Evolutionary conservation across 2,329 filamentous ascomycete species (phyloP).

Genomic region (Beauveria caledonica): DNA sequence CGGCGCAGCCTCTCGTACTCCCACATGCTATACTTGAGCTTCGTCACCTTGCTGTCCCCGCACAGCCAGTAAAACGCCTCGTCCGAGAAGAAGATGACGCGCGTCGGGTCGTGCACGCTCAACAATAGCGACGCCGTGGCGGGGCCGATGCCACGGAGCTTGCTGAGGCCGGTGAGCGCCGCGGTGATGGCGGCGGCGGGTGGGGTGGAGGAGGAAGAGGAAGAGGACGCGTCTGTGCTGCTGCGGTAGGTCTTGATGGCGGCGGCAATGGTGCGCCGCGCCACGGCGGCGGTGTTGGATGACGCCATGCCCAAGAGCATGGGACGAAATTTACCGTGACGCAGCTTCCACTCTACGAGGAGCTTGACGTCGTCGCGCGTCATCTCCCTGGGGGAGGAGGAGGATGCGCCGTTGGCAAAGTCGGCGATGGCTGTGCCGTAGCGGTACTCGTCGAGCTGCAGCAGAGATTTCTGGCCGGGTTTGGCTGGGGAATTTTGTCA

Average conservation of each 20-base stretch:
- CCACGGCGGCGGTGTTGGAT: slow-evolving; percentile 46
- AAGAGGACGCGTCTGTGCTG: slow-evolving; percentile 13
- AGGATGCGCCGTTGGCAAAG: slow-evolving; percentile 29
- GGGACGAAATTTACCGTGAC: slow-evolving; percentile 55
- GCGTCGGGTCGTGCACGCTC: slow-evolving; percentile 50
- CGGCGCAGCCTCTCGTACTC: slow-evolving; percentile 55
- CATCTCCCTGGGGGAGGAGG: slow-evolving; percentile 32
- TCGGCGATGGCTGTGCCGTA: slow-evolving; percentile 42
- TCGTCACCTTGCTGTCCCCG: slow-evolving; percentile 30
- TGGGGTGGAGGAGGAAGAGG: not conserved
- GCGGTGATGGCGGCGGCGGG: slow-evolving; percentile 27
- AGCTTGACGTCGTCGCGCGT: slow-evolving; percentile 48
- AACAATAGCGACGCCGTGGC: slow-evolving; percentile 71
- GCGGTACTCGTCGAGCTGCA: slow-evolving; percentile 52
- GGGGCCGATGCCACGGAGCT: slow-evolving; percentile 67
- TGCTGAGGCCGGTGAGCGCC: slow-evolving; percentile 46
- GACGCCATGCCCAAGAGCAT: slow-evolving; percentile 51
- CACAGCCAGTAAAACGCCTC: slow-evolving; percentile 69
- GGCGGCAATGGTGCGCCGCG: slow-evolving; percentile 40
- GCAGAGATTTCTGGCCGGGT: slow-evolving; percentile 40
- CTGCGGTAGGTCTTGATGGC: slow-evolving; percentile 41
- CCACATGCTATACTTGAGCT: slow-evolving; percentile 57
- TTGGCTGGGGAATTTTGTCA: slow-evolving; percentile 29
- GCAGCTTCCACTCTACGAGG: slow-evolving; percentile 66
- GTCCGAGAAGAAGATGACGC: slow-evolving; percentile 69